Evolutionary conservation across 2,329 filamentous ascomycete species (phyloP), one percentile per base, ranked within the genome.

Genomic region (Neopestalotiopsis clavispora): DNA sequence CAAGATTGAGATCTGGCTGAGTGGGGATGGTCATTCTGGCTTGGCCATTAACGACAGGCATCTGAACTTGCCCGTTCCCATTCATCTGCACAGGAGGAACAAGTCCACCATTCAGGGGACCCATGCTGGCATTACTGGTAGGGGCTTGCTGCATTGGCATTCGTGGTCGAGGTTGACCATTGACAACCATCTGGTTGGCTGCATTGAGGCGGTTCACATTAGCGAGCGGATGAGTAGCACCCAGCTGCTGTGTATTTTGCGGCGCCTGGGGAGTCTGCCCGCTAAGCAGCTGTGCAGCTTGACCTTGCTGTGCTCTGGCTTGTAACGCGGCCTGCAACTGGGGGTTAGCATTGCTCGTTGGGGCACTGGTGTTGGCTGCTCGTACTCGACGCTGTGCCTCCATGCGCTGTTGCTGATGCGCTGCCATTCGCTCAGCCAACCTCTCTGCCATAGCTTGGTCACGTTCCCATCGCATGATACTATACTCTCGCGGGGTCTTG

Each of bases 401-500:
- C 69, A 92, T 86, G 77, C 92, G 90, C 75, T 89, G 87, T 68
- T 91, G 88, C 72, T 86, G 84, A 72, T 83, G 84, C 71, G 86
- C 83, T 65, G 84, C 82, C 83, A 91, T 85, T 75, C 87, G 86
- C 77, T 91, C 88, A 23, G 86, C 86, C 68, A 91, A 76, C 71
- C 86, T 86, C 77, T 91, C 88, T 38, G 86, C 86, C 74, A 91
- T 80, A 67, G 86, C 85, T 76, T 95, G 86, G 74, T 98, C 95
- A 59, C 94, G 90, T 77, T 98, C 95, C 82, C 92, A 91, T 74
- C 96, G 94, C 77, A 98, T 86, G 66, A 93, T 87, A 77, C 95
- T 98, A 78, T 98, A 97, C 73, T 98, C 94, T 74, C 93, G 89
- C 0, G 96, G 96, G 0, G 95, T 97, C 76, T 94, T 93, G 76